These are phyloP conservation scores for Sophora flavescens DNA, from an alignment of 306 rosid genomes.

Conservation along the genomic window DNA sequence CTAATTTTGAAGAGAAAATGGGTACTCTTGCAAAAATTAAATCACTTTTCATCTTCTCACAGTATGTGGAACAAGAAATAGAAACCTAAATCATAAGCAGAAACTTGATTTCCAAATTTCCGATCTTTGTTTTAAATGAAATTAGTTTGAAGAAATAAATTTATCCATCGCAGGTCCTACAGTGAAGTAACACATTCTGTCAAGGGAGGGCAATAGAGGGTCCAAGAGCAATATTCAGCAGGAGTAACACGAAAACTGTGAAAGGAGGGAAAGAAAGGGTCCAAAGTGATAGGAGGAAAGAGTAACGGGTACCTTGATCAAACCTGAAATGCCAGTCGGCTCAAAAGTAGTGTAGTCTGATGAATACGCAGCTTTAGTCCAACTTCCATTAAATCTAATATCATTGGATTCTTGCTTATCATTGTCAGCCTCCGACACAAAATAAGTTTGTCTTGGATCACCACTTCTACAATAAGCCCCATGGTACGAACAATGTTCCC, in stretches of 20 bases:
- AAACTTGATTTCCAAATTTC: constrained; percentile 16
- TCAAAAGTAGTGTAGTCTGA: constrained; percentile 58
- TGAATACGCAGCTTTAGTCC: constrained; percentile 53
- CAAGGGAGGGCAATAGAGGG: constrained; percentile 21
- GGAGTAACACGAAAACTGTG: constrained; percentile 17
- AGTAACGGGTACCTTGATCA: constrained; percentile 67
- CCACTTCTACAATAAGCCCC: constrained; percentile 82
- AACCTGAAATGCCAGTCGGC: constrained; percentile 65
- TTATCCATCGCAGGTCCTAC: constrained; percentile 15
- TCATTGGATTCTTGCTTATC: constrained; percentile 72
- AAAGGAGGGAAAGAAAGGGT: constrained; percentile 20
- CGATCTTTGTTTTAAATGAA: neutral
- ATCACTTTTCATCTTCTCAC: constrained; percentile 38
- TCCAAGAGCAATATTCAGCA: constrained; percentile 14
- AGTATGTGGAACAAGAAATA: constrained; percentile 31
- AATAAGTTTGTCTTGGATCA: constrained; percentile 49
- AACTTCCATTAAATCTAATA: constrained; percentile 54
- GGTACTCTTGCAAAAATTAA: neutral
- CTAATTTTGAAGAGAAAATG: neutral
- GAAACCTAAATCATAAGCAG: constrained; percentile 34
- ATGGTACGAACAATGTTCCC: constrained; percentile 81
- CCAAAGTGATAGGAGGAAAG: constrained; percentile 25
- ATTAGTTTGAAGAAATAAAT: constrained; percentile 37
- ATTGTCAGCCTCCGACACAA: constrained; percentile 52
- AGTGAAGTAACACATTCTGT: neutral